Conservation (phyloP, 331 rosid species). For the Malus hybrid region DNA sequence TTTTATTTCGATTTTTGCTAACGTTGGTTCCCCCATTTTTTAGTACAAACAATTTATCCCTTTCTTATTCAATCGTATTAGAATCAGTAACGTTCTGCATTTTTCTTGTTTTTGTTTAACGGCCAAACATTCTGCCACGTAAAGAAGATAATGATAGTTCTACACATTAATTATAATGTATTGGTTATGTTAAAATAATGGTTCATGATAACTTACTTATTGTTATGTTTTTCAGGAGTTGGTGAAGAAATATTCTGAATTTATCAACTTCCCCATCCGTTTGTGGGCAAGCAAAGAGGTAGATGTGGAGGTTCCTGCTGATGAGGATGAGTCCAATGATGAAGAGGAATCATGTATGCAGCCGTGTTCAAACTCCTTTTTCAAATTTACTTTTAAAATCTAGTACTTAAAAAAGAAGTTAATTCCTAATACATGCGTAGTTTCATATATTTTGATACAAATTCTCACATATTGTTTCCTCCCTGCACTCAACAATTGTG, state of each 20-base stretch:
- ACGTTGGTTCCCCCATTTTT: background rate
- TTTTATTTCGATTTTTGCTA: background rate
- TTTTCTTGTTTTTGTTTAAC: background rate
- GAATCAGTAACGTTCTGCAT: background rate
- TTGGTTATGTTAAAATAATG: background rate
- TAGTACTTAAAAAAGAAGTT: background rate
- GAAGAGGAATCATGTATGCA: slow-evolving; percentile 73
- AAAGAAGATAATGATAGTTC: background rate
- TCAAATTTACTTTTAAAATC: background rate
- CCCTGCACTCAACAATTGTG: background rate
- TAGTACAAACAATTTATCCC: background rate
- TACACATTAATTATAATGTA: background rate
- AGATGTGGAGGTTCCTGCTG: slow-evolving; percentile 93
- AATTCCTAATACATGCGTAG: background rate
- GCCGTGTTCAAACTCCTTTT: slow-evolving; percentile 2
- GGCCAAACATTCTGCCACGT: background rate
- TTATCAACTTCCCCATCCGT: slow-evolving; percentile 91
- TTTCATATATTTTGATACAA: background rate
- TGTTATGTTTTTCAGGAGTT: slow-evolving; percentile 50
- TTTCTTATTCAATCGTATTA: background rate
- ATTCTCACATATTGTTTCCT: background rate
- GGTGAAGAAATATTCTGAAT: slow-evolving; percentile 90
- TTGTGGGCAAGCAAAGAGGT: slow-evolving; percentile 92
- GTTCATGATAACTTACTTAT: background rate
- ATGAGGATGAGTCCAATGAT: slow-evolving; percentile 63